These are phyloP conservation scores for Fusarium concolor DNA, from an alignment of 2,329 filamentous ascomycete species.

Conservation along the genomic window DNA sequence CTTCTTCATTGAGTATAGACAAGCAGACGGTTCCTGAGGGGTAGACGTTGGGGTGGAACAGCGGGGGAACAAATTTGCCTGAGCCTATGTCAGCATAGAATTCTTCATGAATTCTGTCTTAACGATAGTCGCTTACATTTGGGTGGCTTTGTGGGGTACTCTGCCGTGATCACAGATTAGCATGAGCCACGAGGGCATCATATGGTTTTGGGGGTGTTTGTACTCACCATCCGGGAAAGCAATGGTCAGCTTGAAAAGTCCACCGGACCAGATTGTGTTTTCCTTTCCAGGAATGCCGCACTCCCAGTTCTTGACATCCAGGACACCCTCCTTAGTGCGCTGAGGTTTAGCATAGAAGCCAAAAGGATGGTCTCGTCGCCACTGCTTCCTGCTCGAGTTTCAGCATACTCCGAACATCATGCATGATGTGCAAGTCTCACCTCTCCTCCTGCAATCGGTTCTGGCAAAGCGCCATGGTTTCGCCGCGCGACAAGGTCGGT, in stretches of 20 bases:
- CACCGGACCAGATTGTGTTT: conserved; percentile 98
- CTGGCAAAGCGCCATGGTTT: conserved; percentile 85
- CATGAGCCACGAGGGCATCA: conserved; percentile 6
- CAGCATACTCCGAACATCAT: conserved; percentile 30
- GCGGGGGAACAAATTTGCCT: conserved; percentile 96
- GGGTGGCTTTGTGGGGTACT: conserved; percentile 98
- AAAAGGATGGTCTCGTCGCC: conserved; percentile 96
- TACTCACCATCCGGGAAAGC: conserved; percentile 88
- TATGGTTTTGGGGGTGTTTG: neutral
- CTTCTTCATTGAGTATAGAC: conserved; percentile 97
- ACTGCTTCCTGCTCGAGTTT: conserved; percentile 79
- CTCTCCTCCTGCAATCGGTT: conserved; percentile 90
- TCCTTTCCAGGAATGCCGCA: conserved; percentile 96
- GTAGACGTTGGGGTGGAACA: conserved; percentile 99
- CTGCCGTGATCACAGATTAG: conserved; percentile 59
- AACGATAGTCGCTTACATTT: conserved; percentile 77
- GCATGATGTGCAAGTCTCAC: conserved; percentile 59
- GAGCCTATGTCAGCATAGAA: conserved; percentile 25
- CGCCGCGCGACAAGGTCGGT: neutral
- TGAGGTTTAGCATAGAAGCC: conserved; percentile 94
- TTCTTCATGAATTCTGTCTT: neutral
- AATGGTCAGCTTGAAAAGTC: conserved; percentile 93
- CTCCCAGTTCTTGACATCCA: conserved; percentile 96
- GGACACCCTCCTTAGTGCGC: conserved; percentile 80
- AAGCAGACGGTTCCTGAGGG: conserved; percentile 97